A percentile compares a stretch with the other conserved stretches of the same genome.
phyloP scores from a whole-genome alignment of 2,329 filamentous ascomycete species.

The Leptographium procerum region DNA sequence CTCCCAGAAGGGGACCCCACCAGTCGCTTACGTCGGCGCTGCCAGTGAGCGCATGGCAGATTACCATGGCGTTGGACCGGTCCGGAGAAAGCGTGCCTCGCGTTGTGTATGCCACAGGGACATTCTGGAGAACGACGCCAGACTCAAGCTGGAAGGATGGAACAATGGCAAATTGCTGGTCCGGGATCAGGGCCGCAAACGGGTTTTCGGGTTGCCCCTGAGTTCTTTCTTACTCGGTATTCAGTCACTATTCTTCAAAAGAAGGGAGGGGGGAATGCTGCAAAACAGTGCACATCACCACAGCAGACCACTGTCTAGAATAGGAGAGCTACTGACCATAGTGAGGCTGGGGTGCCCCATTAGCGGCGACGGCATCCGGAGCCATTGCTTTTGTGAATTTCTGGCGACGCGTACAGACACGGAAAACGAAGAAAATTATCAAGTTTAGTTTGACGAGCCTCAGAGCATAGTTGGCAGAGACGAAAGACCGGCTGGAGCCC shows the following conservation, averaged over 20 bases:
- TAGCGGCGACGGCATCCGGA: conserved; percentile 4
- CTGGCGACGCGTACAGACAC: neutral
- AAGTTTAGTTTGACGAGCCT: neutral
- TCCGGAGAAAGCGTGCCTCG: conserved; percentile 47
- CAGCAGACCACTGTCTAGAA: neutral
- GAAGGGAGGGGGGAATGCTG: neutral
- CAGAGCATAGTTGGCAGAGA: neutral
- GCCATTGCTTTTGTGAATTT: conserved; percentile 2
- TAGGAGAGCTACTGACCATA: conserved; percentile 11
- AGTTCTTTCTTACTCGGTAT: conserved; percentile 53
- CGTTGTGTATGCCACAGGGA: conserved; percentile 57
- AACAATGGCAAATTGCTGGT: conserved; percentile 77
- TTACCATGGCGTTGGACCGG: conserved; percentile 59
- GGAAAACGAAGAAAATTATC: neutral
- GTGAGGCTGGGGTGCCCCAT: conserved; percentile 8
- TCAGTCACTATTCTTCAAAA: conserved; percentile 39
- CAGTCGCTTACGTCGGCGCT: conserved; percentile 78
- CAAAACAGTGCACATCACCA: neutral
- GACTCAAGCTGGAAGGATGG: conserved; percentile 90
- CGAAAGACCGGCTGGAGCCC: neutral
- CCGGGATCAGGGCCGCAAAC: conserved; percentile 72
- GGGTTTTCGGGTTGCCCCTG: conserved; percentile 79
- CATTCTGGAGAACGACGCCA: conserved; percentile 69
- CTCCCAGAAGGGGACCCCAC: conserved; percentile 77
- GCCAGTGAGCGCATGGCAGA: conserved; percentile 76